Conservation (phyloP, 176 grass and related monocot genomes). For the Phyllostachys edulis region DNA sequence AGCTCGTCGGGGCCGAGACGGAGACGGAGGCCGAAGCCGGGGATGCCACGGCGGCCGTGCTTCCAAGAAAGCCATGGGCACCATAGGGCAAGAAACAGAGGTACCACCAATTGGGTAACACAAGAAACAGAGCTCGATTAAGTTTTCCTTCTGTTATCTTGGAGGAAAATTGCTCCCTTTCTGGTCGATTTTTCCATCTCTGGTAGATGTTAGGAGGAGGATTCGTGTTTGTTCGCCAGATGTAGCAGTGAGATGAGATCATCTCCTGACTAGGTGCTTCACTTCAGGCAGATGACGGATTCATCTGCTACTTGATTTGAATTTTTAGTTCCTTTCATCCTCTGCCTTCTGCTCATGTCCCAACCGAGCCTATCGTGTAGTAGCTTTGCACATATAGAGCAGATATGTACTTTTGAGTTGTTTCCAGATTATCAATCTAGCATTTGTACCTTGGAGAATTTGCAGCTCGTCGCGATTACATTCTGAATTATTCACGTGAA, state of each 20-base stretch:
- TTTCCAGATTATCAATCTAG: neutral
- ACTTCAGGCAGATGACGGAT: neutral
- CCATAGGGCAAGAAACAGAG: neutral
- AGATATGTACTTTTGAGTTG: neutral
- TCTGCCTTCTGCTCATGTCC: neutral
- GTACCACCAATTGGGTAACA: neutral
- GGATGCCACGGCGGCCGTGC: constrained; percentile 8
- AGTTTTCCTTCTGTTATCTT: neutral
- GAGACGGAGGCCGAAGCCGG: neutral
- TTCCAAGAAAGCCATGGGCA: neutral
- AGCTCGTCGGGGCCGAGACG: constrained; percentile 36
- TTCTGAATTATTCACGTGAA: neutral
- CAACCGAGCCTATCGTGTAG: neutral
- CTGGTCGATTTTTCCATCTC: neutral
- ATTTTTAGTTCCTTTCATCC: neutral
- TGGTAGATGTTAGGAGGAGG: neutral
- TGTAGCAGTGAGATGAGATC: neutral
- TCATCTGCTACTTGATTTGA: neutral
- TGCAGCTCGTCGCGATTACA: neutral
- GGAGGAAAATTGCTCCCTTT: neutral
- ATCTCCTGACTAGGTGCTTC: neutral
- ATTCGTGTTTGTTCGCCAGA: neutral
- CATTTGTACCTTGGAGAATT: neutral
- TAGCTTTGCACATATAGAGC: neutral
- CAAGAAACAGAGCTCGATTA: neutral